Percentiles rank a stretch among this genome's conserved stretches.
Conservation (phyloP, 345 rosid genomes). For the Acer saccharum region DNA sequence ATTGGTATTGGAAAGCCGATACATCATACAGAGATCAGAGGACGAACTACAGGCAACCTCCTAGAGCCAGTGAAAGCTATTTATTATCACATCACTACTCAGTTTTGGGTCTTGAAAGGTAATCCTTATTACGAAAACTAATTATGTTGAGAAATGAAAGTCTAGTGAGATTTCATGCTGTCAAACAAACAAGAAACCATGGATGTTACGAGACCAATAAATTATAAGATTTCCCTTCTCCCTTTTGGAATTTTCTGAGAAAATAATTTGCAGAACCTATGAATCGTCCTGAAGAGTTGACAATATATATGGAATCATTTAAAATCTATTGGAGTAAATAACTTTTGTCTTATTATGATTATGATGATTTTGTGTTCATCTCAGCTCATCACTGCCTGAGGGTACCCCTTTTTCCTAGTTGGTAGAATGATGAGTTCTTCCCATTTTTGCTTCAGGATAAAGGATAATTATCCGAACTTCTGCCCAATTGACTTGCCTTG, state of each 20-base stretch:
- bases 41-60: slow-evolving; percentile 58
- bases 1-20: slow-evolving; percentile 96
- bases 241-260: not conserved
- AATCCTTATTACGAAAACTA: slow-evolving; percentile 10
- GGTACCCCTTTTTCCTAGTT: not conserved
- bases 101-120: slow-evolving; percentile 93
- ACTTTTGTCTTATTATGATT: not conserved
- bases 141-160: not conserved
- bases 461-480: not conserved
- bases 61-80: slow-evolving; percentile 55
- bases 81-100: slow-evolving; percentile 90
- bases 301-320: no score
- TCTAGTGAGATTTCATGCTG: not conserved
- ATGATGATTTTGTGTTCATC: not conserved
- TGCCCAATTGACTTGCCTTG: not conserved
- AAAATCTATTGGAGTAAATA: not conserved
- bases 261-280: not conserved
- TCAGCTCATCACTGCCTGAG: not conserved
- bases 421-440: not conserved
- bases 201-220: not conserved
- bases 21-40: slow-evolving; percentile 64
- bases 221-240: not conserved
- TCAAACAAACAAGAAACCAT: not conserved
- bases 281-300: not conserved
- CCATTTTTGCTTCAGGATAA: not conserved